Conservation (phyloP, 2,329 filamentous ascomycete species). For the Herpotrichia juniperi region DNA sequence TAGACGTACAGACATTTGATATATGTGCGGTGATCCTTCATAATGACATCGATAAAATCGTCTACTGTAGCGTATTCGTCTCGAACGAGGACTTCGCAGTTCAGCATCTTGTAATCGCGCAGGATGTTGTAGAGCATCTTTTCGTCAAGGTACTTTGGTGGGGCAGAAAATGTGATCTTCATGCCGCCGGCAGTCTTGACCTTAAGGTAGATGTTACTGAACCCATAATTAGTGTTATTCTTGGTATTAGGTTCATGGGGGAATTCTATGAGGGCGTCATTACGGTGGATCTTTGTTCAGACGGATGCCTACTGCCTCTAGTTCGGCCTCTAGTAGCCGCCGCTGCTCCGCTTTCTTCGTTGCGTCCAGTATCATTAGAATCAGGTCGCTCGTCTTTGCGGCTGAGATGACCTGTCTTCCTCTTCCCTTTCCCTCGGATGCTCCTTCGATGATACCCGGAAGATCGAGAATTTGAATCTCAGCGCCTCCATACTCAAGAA, state of each 20-base stretch:
- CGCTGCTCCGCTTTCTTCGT: conserved; percentile 96
- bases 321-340: conserved; percentile 83
- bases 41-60: conserved; percentile 98
- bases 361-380: conserved; percentile 95
- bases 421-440: conserved; percentile 92
- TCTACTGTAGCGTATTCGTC: conserved; percentile 94
- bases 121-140: conserved; percentile 99
- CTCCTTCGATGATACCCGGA: conserved; percentile 97
- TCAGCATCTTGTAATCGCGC: conserved; percentile 97
- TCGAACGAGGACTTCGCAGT: conserved; percentile 93
- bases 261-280: conserved; percentile 36
- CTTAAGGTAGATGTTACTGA: conserved; percentile 95
- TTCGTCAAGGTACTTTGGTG: conserved; percentile 91
- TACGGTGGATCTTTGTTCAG: conserved; percentile 90
- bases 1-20: conserved; percentile 95
- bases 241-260: neutral
- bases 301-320: conserved; percentile 93
- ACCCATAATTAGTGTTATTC: conserved; percentile 2
- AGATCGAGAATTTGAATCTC: conserved; percentile 98
- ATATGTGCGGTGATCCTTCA: conserved; percentile 98
- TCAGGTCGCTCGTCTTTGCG: conserved; percentile 96
- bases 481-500: conserved; percentile 95
- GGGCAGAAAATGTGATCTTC: conserved; percentile 94
- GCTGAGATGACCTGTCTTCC: conserved; percentile 96
- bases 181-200: conserved; percentile 94